Evolutionary conservation across 2,329 filamentous ascomycete genomes (phyloP).

Genomic region (Aspergillus pseudoglaucus): DNA sequence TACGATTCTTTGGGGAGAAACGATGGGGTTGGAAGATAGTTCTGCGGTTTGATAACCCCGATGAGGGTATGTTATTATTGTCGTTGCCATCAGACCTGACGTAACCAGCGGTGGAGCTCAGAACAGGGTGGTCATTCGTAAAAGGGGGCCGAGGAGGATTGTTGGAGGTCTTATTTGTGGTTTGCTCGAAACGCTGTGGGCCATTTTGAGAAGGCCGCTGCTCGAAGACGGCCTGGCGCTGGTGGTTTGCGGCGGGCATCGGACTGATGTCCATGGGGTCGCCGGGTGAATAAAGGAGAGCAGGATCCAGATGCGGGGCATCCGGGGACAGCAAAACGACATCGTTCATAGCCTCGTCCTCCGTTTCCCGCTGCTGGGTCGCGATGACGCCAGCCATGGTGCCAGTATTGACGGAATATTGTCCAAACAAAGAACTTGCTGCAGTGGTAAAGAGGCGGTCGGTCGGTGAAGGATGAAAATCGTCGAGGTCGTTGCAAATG

Average conservation of each 20-base stretch:
- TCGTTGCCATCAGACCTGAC: neutral
- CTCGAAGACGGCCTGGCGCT: neutral
- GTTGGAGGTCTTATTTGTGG: neutral
- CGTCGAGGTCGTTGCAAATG: neutral
- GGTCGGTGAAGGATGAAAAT: too few relatives aligned
- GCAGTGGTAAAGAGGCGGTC: neutral
- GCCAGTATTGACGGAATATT: neutral
- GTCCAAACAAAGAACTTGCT: neutral
- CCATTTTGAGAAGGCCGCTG: neutral
- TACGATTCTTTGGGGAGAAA: neutral
- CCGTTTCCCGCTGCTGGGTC: conserved; percentile 5
- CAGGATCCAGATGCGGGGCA: neutral
- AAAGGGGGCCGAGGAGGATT: neutral
- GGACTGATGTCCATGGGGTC: conserved; percentile 15
- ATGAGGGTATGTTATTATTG: neutral
- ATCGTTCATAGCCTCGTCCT: conserved; percentile 9
- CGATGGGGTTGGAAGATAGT: neutral
- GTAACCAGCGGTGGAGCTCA: neutral
- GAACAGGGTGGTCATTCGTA: neutral
- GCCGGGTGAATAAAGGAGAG: neutral
- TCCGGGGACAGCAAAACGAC: conserved; percentile 4
- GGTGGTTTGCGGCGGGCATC: neutral
- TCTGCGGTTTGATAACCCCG: neutral
- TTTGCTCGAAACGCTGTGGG: neutral
- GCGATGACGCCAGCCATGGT: conserved; percentile 9